These are phyloP conservation scores for Yarrowia phangngaensis DNA, from an alignment of 805 yeast genomes.

Conservation along the genomic window DNA sequence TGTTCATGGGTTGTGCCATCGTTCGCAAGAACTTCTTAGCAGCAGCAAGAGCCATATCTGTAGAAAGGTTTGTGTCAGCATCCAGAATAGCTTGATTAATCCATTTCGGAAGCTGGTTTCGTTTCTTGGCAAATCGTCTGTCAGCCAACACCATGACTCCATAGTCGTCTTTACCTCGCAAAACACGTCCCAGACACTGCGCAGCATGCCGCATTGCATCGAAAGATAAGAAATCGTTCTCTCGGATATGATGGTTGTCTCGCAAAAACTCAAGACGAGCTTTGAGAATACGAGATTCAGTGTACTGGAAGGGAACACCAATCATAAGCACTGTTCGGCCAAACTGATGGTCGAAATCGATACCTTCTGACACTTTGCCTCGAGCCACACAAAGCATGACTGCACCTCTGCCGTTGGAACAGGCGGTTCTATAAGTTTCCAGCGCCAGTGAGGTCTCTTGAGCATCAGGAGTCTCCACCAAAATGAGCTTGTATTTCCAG, in stretches of 20 bases:
- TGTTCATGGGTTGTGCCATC: conserved; percentile 89
- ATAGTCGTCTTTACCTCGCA: conserved; percentile 97
- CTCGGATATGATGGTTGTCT: conserved; percentile 88
- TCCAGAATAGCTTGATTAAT: conserved; percentile 88
- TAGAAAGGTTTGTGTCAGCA: conserved; percentile 85
- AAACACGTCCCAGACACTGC: conserved; percentile 93
- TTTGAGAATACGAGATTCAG: conserved; percentile 91
- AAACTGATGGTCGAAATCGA: conserved; percentile 97
- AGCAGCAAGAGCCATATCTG: conserved; percentile 95
- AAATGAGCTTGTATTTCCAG: conserved; percentile 91
- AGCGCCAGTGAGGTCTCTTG: conserved; percentile 95
- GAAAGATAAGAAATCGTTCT: conserved; percentile 90
- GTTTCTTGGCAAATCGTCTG: conserved; percentile 81
- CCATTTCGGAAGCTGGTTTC: conserved; percentile 92
- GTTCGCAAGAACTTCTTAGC: conserved; percentile 89
- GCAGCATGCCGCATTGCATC: conserved; percentile 99
- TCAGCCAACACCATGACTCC: conserved; percentile 99
- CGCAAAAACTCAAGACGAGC: conserved; percentile 91
- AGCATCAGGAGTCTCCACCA: conserved; percentile 98
- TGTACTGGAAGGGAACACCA: conserved; percentile 98
- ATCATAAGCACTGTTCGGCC: conserved; percentile 98
- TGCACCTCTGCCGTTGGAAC: conserved; percentile 97
- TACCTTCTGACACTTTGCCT: conserved; percentile 98
- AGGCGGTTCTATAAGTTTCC: conserved; percentile 93
- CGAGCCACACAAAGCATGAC: conserved; percentile 94